Evolutionary conservation across 2,329 filamentous ascomycete genomes (phyloP).

Genomic region (Aspergillus quadricinctus): DNA sequence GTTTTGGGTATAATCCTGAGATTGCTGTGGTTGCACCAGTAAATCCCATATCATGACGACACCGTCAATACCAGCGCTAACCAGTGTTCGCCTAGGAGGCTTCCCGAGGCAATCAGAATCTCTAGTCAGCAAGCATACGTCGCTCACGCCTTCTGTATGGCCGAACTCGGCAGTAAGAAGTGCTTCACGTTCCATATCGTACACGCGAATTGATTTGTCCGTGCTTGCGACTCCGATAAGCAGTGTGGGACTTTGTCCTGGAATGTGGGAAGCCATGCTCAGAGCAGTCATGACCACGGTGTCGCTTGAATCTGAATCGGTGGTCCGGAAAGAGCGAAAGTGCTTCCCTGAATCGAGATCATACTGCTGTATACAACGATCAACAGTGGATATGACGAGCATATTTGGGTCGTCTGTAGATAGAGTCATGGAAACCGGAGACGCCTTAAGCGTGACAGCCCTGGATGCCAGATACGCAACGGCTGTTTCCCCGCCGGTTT

Average conservation of each 20-base stretch:
- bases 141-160: slow-evolving; percentile 89
- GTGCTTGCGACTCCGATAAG: slow-evolving; percentile 87
- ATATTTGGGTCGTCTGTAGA: slow-evolving; percentile 56
- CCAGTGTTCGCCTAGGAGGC: slow-evolving; percentile 47
- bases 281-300: slow-evolving; percentile 79
- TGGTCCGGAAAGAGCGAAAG: slow-evolving; percentile 71
- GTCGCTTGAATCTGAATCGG: slow-evolving; percentile 74
- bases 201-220: slow-evolving; percentile 90
- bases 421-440: slow-evolving; percentile 78
- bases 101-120: slow-evolving; percentile 34
- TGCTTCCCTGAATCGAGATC: slow-evolving; percentile 65
- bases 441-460: slow-evolving; percentile 77
- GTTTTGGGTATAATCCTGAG: slow-evolving; percentile 25
- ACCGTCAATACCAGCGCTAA: slow-evolving; percentile 74
- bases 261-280: slow-evolving; percentile 51
- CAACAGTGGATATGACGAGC: slow-evolving; percentile 58
- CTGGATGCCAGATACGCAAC: slow-evolving; percentile 73
- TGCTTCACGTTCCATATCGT: slow-evolving; percentile 70
- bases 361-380: slow-evolving; percentile 57
- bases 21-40: slow-evolving; percentile 30
- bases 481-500: slow-evolving; percentile 49
- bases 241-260: slow-evolving; percentile 58
- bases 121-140: slow-evolving; percentile 65
- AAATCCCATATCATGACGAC: slow-evolving; percentile 75
- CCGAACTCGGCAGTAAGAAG: slow-evolving; percentile 90